Conservation (phyloP, 345 rosid species). For the Garcia nutans region DNA sequence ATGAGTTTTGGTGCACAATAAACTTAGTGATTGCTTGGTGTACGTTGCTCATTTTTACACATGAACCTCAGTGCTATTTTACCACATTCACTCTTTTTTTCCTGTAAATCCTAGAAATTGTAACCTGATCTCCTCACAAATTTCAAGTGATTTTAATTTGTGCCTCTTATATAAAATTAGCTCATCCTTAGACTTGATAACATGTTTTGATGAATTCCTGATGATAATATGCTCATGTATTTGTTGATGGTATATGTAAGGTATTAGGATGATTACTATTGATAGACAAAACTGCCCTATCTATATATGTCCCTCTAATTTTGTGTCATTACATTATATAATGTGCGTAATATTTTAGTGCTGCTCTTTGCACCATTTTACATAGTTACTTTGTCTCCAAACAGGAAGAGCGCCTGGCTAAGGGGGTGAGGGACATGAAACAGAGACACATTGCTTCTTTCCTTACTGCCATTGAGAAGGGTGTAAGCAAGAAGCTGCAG, state of each 20-base stretch:
- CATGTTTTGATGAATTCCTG: neutral
- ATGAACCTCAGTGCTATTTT: neutral
- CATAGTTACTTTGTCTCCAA: neutral
- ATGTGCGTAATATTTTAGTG: neutral
- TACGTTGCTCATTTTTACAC: neutral
- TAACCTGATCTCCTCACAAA: too few relatives aligned
- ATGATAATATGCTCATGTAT: too few relatives aligned
- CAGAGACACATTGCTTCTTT: slow-evolving; percentile 64
- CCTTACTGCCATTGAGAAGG: slow-evolving; percentile 64
- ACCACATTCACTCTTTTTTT: neutral
- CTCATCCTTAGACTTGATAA: too few relatives aligned
- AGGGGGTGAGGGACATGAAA: slow-evolving; percentile 66
- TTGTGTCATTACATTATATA: neutral
- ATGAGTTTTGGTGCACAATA: too few relatives aligned
- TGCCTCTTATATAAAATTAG: neutral
- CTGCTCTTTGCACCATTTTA: neutral
- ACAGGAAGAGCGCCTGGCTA: slow-evolving; percentile 66
- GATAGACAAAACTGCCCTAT: neutral
- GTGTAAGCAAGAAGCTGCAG: slow-evolving; percentile 53
- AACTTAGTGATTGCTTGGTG: neutral
- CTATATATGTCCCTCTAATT: neutral
- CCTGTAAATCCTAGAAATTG: neutral
- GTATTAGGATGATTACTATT: neutral
- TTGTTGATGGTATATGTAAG: neutral
- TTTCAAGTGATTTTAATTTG: neutral